Conservation (phyloP, 805 yeast species). For the Lipomyces anomalus region DNA sequence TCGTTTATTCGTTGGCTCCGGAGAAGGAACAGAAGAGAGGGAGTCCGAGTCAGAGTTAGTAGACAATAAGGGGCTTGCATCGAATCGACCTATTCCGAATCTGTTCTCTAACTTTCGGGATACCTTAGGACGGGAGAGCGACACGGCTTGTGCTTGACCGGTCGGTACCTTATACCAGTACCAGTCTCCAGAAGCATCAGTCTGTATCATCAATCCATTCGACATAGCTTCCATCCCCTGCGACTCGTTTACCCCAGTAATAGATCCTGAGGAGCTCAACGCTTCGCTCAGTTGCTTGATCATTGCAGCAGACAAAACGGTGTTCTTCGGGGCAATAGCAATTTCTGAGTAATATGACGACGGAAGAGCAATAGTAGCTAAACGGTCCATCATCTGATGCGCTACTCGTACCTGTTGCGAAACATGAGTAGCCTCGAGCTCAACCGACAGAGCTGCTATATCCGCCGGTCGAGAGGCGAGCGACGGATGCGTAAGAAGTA, state of each 20-base stretch:
- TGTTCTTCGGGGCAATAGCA: conserved; percentile 27
- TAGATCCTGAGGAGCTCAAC: conserved; percentile 31
- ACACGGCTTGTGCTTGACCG: conserved; percentile 27
- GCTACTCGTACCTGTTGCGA: conserved; percentile 14
- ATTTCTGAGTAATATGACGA: conserved; percentile 27
- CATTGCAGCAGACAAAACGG: conserved; percentile 23
- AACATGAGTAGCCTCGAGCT: background rate
- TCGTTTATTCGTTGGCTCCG: conserved; percentile 33
- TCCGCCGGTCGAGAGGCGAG: conserved; percentile 20
- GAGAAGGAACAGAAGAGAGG: conserved; percentile 42
- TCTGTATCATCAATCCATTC: conserved; percentile 48
- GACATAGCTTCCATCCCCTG: conserved; percentile 52
- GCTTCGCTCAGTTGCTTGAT: conserved; percentile 30
- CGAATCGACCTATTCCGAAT: conserved; percentile 6
- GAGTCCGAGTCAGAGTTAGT: conserved; percentile 29
- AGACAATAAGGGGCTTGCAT: conserved; percentile 3
- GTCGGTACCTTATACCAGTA: conserved; percentile 54
- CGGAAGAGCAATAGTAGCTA: conserved; percentile 32
- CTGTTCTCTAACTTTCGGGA: conserved; percentile 2
- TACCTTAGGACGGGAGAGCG: conserved; percentile 10
- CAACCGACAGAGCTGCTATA: conserved; percentile 14
- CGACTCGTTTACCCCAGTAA: conserved; percentile 29
- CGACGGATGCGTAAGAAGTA: conserved; percentile 22
- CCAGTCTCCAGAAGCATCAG: conserved; percentile 35
- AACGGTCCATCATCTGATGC: conserved; percentile 38